Base-by-base conservation (phyloP, 2,329 filamentous ascomycete species). In the Scopulariopsis brevicaulis region DNA sequence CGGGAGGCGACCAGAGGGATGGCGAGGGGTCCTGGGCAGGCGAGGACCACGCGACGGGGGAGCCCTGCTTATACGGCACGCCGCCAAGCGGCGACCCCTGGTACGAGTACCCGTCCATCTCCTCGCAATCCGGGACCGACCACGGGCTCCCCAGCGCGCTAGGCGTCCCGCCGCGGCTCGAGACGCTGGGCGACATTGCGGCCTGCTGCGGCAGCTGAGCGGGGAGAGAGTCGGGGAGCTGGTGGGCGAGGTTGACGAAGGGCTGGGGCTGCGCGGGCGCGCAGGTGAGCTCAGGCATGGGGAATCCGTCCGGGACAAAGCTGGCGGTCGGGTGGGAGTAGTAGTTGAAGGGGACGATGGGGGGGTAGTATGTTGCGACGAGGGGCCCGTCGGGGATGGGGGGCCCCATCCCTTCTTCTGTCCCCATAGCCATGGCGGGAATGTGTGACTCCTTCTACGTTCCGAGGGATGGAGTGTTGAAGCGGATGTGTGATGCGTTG, bases 31-130 rank as follows among this genome's bases (percentile, higher is more conserved):
- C 8, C 28, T 32, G 62, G 24, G 62, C 64, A 15, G 68, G 66
- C 6, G 67, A 68, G 24, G 69, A 62, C 70, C 70, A 75, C 53
- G 64, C 68, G 37, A 63, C 61, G 8, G 73, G 72, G 37, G 71
- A 70, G 15, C 67, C 64, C 35, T 63, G 60, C 58, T 66, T 66
- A 62, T 69, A 69, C 20, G 56, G 61, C 64, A 46, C 63, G 56
- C 53, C 62, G 59, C 56, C 60, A 64, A 46, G 64, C 4, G 71
- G 68, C 11, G 70, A 71, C 34, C 64, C 67, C 55, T 68, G 65
- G 62, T 69, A 70, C 51, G 68, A 68, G 57, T 69, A 69, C 59
- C 67, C 67, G 22, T 75, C 73, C 54, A 69, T 65, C 25, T 74
- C 73, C 37, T 67, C 65, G 14, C 22, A 20, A 8, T 50, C 46